Evolutionary conservation across 2,329 filamentous ascomycete species (phyloP), one percentile per base, ranked within the genome.

Genomic region (Leptographium wingfieldii): DNA sequence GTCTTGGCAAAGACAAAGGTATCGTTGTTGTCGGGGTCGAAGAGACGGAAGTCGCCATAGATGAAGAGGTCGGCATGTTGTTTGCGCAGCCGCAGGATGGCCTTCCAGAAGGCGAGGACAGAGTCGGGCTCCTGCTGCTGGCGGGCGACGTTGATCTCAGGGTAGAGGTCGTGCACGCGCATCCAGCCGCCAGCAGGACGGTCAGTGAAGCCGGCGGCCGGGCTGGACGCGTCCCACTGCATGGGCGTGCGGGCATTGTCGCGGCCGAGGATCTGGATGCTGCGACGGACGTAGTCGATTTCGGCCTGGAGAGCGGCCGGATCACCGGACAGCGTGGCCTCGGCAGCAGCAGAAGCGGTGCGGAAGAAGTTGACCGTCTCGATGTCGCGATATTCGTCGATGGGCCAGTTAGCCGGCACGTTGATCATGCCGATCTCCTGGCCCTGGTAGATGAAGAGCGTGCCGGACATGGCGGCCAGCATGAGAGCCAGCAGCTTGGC

Each of bases 211-310:
- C 86, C 86, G 0, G 81, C 83, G 63, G 84, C 76, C 1, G 73
- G 68, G 48, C 60, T 61, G 0, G 72, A 72, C 0, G 69, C 74
- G 59, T 77, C 77, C 86, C 86, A 89, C 63, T 86, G 83, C 73
- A 90, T 82, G 0, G 86, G 86, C 3, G 82, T 78, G n/a, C 86
- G 76, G 10, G 83, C 78, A 67, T 89, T 82, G 68, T 89, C 85
- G 38, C 84, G 75, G 6, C 79, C 84, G 35, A 87, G 77, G 61
- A 78, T 74, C 63, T 83, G 79, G 57, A 88, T 72, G 48, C 80
- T 74, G 10, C 73, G 69, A 65, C 78, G 76, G 0, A 77, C 79
- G 46, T 76, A 72, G 14, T 72, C 73, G 1, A 81, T 69, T 33
- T 69, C 71, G 40, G 75, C 71, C 6, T 71, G 71, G 1, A 81